Base-by-base conservation (phyloP, 2,329 filamentous ascomycete species). In the Trichoderma atrobrunneum region DNA sequence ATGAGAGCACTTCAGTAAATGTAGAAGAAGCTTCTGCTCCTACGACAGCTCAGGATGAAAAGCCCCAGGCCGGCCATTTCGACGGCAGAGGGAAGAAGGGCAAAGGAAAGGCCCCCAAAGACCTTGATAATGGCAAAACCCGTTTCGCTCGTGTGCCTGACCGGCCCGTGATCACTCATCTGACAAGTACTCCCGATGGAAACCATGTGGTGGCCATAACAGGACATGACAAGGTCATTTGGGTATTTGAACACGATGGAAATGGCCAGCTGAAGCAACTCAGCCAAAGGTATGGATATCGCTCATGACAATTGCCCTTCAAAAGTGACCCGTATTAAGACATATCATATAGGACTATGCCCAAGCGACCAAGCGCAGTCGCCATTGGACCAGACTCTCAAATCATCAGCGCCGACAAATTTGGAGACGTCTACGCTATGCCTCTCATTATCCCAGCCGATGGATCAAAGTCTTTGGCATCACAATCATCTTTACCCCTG, bases 361-460 rank as follows among this genome's bases (percentile, higher is more conserved):
- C 94, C 51, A 98, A 98, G 84, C 90, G 94, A 43, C 94, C 95
- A 14, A 95, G 91, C 79, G 90, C 92, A 43, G 85, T 98, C 72
- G 84, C 87, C 66, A 82, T 98, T 67, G 90, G 92, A 8, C 84
- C 88, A 51, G 91, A 95, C 78, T 85, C 87, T 57, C 92, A 90
- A 10, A 93, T 99, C 74, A 82, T 98, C 72, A 90, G 89, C 74
- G 95, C 90, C 67, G 96, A 99, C 85, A 99, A 99, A 81, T 98
- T 98, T 78, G 96, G 96, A 75, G 96, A 99, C 80, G 95, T 98
- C 73, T 98, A 97, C 82, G 89, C 93, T 12, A 83, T 99, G 8
- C 95, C 96, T 16, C 85, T 98, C 65, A 67, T 78, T 72, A 72
- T 74, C 62, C 74, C 76, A 28, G 26, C 51, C 67, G 65, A 68